Conservation (phyloP, 768 basidiomycete species). For the Cantharellus anzutake region DNA sequence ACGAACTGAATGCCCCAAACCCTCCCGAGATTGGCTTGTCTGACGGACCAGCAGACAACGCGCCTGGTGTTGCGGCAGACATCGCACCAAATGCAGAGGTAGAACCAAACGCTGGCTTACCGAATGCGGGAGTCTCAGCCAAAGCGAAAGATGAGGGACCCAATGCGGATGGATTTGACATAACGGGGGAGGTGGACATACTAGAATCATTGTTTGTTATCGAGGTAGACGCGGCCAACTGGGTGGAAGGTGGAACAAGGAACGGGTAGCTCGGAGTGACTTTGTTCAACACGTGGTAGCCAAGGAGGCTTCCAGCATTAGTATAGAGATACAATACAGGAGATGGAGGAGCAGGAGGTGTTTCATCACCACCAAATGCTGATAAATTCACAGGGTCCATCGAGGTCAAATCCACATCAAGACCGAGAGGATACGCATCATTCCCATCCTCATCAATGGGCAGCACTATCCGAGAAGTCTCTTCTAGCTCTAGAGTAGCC, state of each 20-base stretch:
- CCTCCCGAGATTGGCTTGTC: too few species aligned
- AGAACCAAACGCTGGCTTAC: background rate
- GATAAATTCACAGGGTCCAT: conserved; percentile 3
- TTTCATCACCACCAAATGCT: conserved; percentile 5
- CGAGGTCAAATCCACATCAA: conserved; percentile 8
- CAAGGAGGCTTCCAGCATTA: conserved; percentile 6
- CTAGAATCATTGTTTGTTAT: background rate
- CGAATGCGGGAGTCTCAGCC: background rate
- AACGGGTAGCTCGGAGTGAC: conserved; percentile 1
- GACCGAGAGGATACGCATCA: conserved; percentile 3
- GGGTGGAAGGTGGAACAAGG: background rate
- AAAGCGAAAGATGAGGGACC: background rate
- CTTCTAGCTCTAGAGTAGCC: conserved; percentile 8
- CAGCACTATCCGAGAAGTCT: conserved; percentile 5
- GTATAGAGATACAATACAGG: conserved; percentile 7
- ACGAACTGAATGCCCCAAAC: too few species aligned
- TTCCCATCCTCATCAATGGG: conserved; percentile 6
- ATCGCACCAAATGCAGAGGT: background rate
- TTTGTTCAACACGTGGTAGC: conserved; percentile 7
- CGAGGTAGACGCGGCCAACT: background rate
- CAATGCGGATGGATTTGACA: too few species aligned
- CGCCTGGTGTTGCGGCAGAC: background rate
- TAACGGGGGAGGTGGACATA: too few species aligned
- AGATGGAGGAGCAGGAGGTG: conserved; percentile 5
- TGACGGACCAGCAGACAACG: too few species aligned